Percentiles rank a stretch among this genome's conserved stretches.
Evolutionary conservation across 192 early-diverging fungal species (phyloP).

Genomic region (Coemansia sp.): DNA sequence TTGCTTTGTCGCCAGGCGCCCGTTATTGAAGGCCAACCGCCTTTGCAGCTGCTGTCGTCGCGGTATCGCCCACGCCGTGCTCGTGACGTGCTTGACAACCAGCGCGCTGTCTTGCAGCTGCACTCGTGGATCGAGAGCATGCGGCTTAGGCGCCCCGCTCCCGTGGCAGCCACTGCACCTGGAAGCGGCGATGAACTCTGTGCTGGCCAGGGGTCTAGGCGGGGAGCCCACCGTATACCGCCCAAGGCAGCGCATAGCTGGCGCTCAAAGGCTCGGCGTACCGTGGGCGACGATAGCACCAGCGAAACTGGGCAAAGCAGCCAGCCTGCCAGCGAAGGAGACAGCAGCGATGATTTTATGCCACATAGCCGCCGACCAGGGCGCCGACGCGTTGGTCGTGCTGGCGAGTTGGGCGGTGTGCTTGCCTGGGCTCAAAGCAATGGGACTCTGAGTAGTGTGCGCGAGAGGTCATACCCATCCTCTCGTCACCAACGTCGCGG

Average conservation of each 20-base stretch:
- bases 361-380: background rate
- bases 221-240: background rate
- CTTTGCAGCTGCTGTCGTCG: conserved; percentile 23
- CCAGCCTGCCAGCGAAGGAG: conserved; percentile 4
- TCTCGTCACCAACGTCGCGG: conserved; percentile 17
- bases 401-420: conserved; percentile 23
- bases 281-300: background rate
- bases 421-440: conserved; percentile 40
- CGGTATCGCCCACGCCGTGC: conserved; percentile 37
- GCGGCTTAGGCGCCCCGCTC: conserved; percentile 27
- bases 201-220: background rate
- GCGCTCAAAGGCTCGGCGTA: background rate
- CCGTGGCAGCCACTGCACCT: background rate
- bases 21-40: background rate
- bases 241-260: background rate
- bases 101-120: conserved; percentile 21
- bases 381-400: background rate
- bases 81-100: conserved; percentile 37
- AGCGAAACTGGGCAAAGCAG: conserved; percentile 1
- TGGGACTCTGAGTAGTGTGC: conserved; percentile 29
- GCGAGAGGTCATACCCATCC: conserved; percentile 11
- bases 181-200: conserved; percentile 8
- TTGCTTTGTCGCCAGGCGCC: background rate
- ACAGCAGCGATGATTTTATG: conserved; percentile 46
- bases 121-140: conserved; percentile 51